Evolutionary conservation across 2,329 filamentous ascomycete genomes (phyloP), one percentile per base, ranked within the genome.

Genomic region (Penicillium sp.): DNA sequence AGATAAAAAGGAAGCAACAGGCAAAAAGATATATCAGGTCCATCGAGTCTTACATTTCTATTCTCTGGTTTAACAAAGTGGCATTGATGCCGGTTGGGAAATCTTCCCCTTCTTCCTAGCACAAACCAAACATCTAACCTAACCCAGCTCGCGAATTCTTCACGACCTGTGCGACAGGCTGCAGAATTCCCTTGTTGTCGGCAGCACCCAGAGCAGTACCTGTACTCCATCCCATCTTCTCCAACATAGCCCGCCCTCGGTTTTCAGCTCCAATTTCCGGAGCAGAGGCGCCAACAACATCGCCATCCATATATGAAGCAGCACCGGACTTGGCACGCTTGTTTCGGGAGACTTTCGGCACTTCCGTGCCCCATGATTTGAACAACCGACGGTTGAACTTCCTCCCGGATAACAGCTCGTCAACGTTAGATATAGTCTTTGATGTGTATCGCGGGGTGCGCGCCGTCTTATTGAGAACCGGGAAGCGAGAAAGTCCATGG

Each of bases 211-310:
- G 77, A 1, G 86, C 87, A 63, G 84, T 95, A 5, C 93, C 93
- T 45, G 78, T 84, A 53, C 80, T 86, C 90, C 93, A 98, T 3
- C 93, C 93, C 93, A 97, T 97, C 71, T 93, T 97, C 72, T 95
- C 88, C 56, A 98, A 72, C 82, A 98, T 87, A 3, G 82, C 81
- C 44, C 88, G 80, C 10, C 93, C 93, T 57, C 82, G 88, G 65
- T 95, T 97, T 46, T 85, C 86, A 4, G 76, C 74, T 1, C 87
- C 87, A 29, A 98, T 77, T 66, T 95, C 90, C 10, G 89, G 87
- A 2, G 91, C 90, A 42, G 82, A 81, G 2, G 80, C 88, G 42
- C 91, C 93, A 2, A 97, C 89, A 26, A 95, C 74, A 57, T 97
- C 90, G 17, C 93, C 93, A 61, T 97, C 87, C 53, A 79, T 80